Evolutionary conservation across 495 filamentous ascomycete genomes (phyloP).

Genomic region (Lophiostoma macrostomum): DNA sequence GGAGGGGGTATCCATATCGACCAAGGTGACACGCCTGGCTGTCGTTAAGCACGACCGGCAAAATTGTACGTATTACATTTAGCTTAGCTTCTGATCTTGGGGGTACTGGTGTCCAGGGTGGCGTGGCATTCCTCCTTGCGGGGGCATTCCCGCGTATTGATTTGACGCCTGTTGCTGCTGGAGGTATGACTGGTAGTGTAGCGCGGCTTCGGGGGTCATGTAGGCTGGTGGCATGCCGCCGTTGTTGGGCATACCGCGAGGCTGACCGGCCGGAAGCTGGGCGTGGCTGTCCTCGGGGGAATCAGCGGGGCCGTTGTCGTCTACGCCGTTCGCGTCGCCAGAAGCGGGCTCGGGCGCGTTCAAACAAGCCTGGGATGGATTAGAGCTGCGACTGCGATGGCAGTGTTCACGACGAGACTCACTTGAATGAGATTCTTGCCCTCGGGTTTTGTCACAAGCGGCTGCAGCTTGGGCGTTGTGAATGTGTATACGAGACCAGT

Average conservation of each 20-base stretch:
- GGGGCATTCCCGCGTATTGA: constrained; percentile 39
- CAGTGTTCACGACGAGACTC: constrained; percentile 24
- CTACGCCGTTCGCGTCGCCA: constrained; percentile 84
- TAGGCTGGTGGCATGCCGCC: constrained; percentile 34
- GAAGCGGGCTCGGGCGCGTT: constrained; percentile 95
- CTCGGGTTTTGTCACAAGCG: constrained; percentile 96
- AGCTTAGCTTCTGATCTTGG: constrained; percentile 33
- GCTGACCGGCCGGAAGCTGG: constrained; percentile 34
- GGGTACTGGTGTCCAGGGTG: constrained; percentile 37
- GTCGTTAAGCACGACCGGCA: constrained; percentile 25
- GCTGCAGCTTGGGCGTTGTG: constrained; percentile 98
- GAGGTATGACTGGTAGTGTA: constrained; percentile 45
- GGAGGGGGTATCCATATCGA: constrained; percentile 34
- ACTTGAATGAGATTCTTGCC: constrained; percentile 99
- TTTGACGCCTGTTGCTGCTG: constrained; percentile 42
- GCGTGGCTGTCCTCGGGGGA: constrained; percentile 44
- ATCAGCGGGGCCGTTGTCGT: constrained; percentile 50
- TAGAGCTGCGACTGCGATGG: constrained; percentile 15
- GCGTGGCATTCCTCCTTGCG: constrained; percentile 32
- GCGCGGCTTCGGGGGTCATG: constrained; percentile 41
- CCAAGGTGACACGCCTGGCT: constrained; percentile 6
- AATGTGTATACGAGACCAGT: constrained; percentile 99
- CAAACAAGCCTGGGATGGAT: constrained; percentile 72
- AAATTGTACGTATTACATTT: constrained; percentile 9
- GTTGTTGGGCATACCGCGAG: constrained; percentile 31